Evolutionary conservation across 495 filamentous ascomycete species (phyloP).

Genomic region (Trichoderma reesei): DNA sequence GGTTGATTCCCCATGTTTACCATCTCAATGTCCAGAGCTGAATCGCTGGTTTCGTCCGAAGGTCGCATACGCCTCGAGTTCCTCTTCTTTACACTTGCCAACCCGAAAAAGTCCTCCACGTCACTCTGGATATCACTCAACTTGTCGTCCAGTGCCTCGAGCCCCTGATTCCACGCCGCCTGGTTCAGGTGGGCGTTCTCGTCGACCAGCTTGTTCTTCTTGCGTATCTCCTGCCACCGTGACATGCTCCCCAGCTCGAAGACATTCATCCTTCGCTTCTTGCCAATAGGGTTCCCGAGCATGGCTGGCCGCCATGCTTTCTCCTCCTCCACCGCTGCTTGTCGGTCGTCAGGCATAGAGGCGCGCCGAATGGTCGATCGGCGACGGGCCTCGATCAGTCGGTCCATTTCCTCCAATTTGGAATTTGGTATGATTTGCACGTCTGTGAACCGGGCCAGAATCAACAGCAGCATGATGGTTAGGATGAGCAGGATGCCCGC

Average conservation of each 20-base stretch:
- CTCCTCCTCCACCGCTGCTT: conserved; percentile 37
- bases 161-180: conserved; percentile 27
- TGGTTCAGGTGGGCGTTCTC: conserved; percentile 30
- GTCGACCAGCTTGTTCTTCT: conserved; percentile 52
- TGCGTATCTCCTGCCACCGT: conserved; percentile 61
- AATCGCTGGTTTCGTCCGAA: not conserved
- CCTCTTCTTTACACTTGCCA: conserved; percentile 24
- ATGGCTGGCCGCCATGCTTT: conserved; percentile 55
- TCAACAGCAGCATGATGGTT: conserved; percentile 49
- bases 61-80: conserved; percentile 13
- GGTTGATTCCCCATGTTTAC: not conserved
- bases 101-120: conserved; percentile 25
- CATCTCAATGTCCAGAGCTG: conserved; percentile 16
- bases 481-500: conserved; percentile 52
- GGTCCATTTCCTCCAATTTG: conserved; percentile 41
- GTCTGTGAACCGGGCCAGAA: conserved; percentile 50
- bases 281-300: conserved; percentile 57
- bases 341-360: conserved; percentile 24
- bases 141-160: conserved; percentile 22
- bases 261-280: conserved; percentile 54
- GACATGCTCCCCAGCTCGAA: conserved; percentile 54
- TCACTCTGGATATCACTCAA: conserved; percentile 20
- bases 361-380: conserved; percentile 29
- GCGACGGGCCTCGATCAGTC: conserved; percentile 33
- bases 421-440: conserved; percentile 56